These are phyloP conservation scores for Colletotrichum simmondsii DNA, from an alignment of 2,329 filamentous ascomycete genomes.

Conservation along the genomic window DNA sequence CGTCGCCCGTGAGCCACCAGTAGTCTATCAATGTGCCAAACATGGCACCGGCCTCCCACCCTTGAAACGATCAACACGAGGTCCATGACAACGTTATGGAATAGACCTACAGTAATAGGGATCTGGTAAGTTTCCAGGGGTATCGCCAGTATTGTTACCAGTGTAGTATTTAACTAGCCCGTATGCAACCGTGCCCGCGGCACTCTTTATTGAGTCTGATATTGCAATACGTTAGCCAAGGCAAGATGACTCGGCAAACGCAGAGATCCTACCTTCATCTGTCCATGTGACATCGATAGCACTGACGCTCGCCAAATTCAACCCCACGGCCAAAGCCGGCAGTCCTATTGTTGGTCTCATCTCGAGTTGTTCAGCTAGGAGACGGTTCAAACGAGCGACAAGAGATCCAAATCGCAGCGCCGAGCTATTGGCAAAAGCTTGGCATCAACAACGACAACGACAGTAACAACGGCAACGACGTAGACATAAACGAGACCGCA, in stretches of 20 bases:
- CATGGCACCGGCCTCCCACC: slow-evolving; percentile 80
- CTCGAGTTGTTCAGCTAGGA: background rate
- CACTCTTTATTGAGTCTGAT: slow-evolving; percentile 47
- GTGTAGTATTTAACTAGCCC: slow-evolving; percentile 53
- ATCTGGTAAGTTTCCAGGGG: slow-evolving; percentile 66
- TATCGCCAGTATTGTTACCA: slow-evolving; percentile 69
- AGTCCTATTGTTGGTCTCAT: slow-evolving; percentile 16
- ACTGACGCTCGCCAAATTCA: slow-evolving; percentile 10
- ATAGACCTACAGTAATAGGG: slow-evolving; percentile 61
- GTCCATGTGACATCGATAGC: slow-evolving; percentile 23
- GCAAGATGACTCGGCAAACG: too few species aligned
- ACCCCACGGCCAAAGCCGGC: background rate
- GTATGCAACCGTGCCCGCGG: slow-evolving; percentile 49
- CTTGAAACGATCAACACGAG: slow-evolving; percentile 52
- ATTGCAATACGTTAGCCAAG: background rate
- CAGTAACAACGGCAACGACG: background rate
- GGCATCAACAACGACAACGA: background rate
- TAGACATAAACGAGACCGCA: background rate
- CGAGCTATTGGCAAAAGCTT: slow-evolving; percentile 8
- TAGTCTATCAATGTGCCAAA: slow-evolving; percentile 79
- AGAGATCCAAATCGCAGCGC: background rate
- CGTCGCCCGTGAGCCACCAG: slow-evolving; percentile 77
- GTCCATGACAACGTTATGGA: slow-evolving; percentile 39
- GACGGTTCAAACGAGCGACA: background rate
- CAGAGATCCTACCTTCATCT: background rate